Conservation (phyloP, 768 basidiomycete genomes). For the Psilocybe cyanescens region DNA sequence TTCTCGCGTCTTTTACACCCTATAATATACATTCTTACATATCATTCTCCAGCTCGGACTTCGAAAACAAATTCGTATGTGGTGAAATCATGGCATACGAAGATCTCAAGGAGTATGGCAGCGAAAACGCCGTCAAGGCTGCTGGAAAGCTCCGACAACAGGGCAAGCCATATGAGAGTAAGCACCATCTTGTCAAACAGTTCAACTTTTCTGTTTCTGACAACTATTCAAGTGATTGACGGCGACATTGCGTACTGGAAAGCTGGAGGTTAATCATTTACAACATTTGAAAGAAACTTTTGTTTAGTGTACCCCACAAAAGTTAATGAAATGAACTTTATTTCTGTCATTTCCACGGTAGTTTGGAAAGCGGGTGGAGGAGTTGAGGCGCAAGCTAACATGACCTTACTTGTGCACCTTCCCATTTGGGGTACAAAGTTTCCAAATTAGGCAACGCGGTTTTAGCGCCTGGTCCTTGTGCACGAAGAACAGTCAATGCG, state of each 20-base stretch:
- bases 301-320: not conserved
- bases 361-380: no score
- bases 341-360: no score
- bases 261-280: slow-evolving; percentile 50
- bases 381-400: no score
- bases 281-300: not conserved
- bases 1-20: not conserved
- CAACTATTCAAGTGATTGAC: slow-evolving; percentile 63
- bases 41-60: slow-evolving; percentile 70
- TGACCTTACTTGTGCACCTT: no score
- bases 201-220: slow-evolving; percentile 3
- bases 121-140: slow-evolving; percentile 90
- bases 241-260: slow-evolving; percentile 96
- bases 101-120: slow-evolving; percentile 90
- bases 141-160: slow-evolving; percentile 95
- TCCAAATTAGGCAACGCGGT: no score
- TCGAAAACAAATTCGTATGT: slow-evolving; percentile 97
- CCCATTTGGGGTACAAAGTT: no score
- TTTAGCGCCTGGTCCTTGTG: no score
- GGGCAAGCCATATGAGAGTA: slow-evolving; percentile 96
- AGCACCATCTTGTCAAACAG: slow-evolving; percentile 29
- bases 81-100: slow-evolving; percentile 95
- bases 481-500: no score
- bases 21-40: not conserved
- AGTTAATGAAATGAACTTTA: no score